Evolutionary conservation across 1,139 yeast genomes (phyloP), one percentile per base, ranked within the genome.

Genomic region (Debaryomycetaceae sp.): DNA sequence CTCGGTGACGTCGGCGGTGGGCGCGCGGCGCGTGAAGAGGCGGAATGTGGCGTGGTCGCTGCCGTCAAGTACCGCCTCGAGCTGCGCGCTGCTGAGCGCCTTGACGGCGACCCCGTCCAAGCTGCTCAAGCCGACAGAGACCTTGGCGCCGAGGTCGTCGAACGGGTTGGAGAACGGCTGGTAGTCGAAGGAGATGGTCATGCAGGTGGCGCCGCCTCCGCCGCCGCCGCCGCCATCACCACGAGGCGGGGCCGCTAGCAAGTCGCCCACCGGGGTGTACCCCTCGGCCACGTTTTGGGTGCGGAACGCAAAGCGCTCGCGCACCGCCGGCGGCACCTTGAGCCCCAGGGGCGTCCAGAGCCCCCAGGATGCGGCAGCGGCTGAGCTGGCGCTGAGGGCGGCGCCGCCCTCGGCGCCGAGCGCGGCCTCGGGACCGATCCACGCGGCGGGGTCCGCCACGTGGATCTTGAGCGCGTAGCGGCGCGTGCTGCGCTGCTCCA

Each of bases 401-500:
- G n/a, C n/a, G n/a, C n/a, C n/a, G n/a, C n/a, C n/a, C n/a, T n/a
- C n/a, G n/a, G n/a, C n/a, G n/a, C n/a, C n/a, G n/a, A n/a, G n/a
- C n/a, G n/a, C n/a, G n/a, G n/a, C n/a, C n/a, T n/a, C n/a, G n/a
- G n/a, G n/a, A n/a, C n/a, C n/a, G 2, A 64, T 25, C 28, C 45
- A 48, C 3, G 70, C 48, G 3, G 57, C 55, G 3, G 66, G 32
- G 40, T 69, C 75, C 2, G 73, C 72, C 11, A 70, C 44, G 39
- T 71, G 76, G n/a, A 71, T 36, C 34, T 63, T 61, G n/a, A 66
- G 36, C 12, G 38, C 30, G 35, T 53, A 53, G 34, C 52, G 51
- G 27, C 67, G 43, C 1, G 63, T 40, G 40, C 56, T 60, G 25
- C 56, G 38, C 25, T 54, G 53, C 28, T 58, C 65, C 22, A 63